Conservation (phyloP, 140 eudicot genomes). For the Erigeron philadelphicus region DNA sequence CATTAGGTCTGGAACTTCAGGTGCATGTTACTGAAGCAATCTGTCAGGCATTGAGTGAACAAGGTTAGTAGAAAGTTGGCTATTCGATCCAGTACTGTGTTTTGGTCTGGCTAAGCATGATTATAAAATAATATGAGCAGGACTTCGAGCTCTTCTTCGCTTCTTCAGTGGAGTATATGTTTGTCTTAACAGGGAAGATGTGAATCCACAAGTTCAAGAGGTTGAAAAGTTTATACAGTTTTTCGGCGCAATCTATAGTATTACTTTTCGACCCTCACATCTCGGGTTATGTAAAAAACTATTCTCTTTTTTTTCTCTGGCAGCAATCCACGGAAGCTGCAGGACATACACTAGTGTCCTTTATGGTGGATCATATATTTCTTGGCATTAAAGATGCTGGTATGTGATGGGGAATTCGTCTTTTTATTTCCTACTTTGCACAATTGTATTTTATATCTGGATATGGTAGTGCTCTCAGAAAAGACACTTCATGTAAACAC, state of each 20-base stretch:
- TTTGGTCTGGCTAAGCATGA: conserved; percentile 1
- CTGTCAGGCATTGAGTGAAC: conserved; percentile 94
- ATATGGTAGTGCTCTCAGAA: background rate
- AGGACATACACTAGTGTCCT: conserved; percentile 71
- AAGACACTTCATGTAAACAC: background rate
- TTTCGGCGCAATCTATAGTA: background rate
- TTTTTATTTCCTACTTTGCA: conserved; percentile 6
- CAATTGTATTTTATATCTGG: background rate
- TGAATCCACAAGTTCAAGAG: conserved; percentile 57
- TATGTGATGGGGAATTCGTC: conserved; percentile 18
- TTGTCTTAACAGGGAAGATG: conserved; percentile 83
- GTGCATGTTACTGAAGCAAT: conserved; percentile 81
- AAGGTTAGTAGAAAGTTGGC: conserved; percentile 45
- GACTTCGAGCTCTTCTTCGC: conserved; percentile 93
- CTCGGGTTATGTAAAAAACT: conserved; percentile 5
- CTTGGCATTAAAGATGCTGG: conserved; percentile 91
- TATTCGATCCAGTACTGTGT: background rate
- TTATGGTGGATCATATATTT: conserved; percentile 82
- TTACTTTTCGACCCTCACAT: conserved; percentile 2
- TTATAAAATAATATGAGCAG: conserved; percentile 40
- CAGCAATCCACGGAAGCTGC: conserved; percentile 92
- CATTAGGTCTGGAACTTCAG: conserved; percentile 80
- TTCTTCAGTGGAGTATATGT: conserved; percentile 84
- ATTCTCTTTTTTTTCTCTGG: conserved; percentile 21
- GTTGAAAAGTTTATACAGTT: conserved; percentile 30